Base-by-base conservation (phyloP, 1,284 basidiomycete genomes). In the Leccinum variabile region DNA sequence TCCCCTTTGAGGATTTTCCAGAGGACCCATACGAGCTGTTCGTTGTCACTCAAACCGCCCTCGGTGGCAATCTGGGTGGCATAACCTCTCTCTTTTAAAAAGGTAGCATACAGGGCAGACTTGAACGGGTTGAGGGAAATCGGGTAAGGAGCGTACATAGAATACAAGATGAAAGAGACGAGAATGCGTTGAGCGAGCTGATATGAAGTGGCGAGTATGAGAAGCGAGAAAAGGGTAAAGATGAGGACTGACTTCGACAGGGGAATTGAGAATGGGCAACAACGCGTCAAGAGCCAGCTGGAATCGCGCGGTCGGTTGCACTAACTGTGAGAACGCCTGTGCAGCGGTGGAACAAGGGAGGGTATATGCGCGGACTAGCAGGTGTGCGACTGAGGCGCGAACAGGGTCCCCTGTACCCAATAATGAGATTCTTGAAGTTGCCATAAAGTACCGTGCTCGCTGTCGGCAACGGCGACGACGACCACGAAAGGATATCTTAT, bases 1-100 rank as follows among this genome's bases (percentile, higher is more conserved):
- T 91, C 89, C 56, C 90, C 90, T 70, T 85, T 88, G 60, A 91
- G 76, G 61, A 91, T 88, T 77, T 91, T 91, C 89, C 89, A 91
- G 60, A 91, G 77, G 39, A 91, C 89, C 89, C 90, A 91, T 39
- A 91, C 86, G 55, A 91, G 78, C 69, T 90, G 90, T 71, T 91
- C 89, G 71, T 84, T 89, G 59, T 85, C 82, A 64, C 82, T 82
- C 57, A 80, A 77, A 25, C 81, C 82, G 52, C 84, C 85, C 37
- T 80, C 77, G 39, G 76, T 78, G 33, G 85, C 77, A 58, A 84
- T 73, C 60, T 72, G 75, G 49, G 82, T 76, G 16, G 89, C 88
- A 68, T 78, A 77, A 66, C 85, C 84, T 66, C 86, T 80, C 75
- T 91, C 89, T 69, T 81, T 82, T 50, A 82, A 70, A 70, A 90